Evolutionary conservation across 2,329 filamentous ascomycete genomes (phyloP).

Genomic region (Keithomyces neogunnii): DNA sequence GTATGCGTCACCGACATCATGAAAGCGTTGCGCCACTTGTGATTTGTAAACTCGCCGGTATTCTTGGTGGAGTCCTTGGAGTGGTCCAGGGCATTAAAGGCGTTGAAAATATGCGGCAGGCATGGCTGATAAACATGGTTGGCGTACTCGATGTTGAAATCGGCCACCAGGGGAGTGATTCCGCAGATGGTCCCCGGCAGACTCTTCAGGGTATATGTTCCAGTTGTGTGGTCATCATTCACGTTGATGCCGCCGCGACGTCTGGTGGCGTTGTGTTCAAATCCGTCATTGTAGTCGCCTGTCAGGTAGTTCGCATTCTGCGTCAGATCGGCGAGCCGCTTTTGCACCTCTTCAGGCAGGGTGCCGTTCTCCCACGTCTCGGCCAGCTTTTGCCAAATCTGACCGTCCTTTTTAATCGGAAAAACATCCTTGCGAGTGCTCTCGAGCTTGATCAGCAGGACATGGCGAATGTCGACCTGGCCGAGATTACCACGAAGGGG

Average conservation of each 20-base stretch:
- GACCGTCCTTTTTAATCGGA: slow-evolving; percentile 30
- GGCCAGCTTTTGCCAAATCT: slow-evolving; percentile 26
- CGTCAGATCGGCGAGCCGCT: slow-evolving; percentile 20
- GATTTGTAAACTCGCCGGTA: slow-evolving; percentile 14
- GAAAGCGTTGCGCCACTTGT: slow-evolving; percentile 23
- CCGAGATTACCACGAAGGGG: slow-evolving; percentile 16
- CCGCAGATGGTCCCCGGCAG: slow-evolving; percentile 32
- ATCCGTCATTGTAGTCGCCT: slow-evolving; percentile 25
- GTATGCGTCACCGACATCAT: slow-evolving; percentile 24
- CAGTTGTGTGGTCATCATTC: slow-evolving; percentile 30
- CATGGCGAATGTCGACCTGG: slow-evolving; percentile 30
- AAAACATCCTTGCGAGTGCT: slow-evolving; percentile 37
- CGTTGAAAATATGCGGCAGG: slow-evolving; percentile 27
- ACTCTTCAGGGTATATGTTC: slow-evolving; percentile 36
- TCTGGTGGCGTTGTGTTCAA: slow-evolving; percentile 16
- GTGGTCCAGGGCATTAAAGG: slow-evolving; percentile 18
- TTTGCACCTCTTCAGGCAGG: slow-evolving; percentile 21
- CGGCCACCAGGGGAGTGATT: slow-evolving; percentile 29
- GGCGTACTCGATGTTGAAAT: slow-evolving; percentile 33
- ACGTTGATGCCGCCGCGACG: slow-evolving; percentile 30
- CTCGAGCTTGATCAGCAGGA: slow-evolving; percentile 33
- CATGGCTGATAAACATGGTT: slow-evolving; percentile 37
- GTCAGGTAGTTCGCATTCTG: slow-evolving; percentile 24
- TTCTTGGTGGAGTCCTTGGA: slow-evolving; percentile 2
- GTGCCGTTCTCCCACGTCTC: slow-evolving; percentile 22